A percentile compares a stretch with the other conserved stretches of the same genome.
Conservation (phyloP, 768 basidiomycete species). For the Cubamyces sp. region DNA sequence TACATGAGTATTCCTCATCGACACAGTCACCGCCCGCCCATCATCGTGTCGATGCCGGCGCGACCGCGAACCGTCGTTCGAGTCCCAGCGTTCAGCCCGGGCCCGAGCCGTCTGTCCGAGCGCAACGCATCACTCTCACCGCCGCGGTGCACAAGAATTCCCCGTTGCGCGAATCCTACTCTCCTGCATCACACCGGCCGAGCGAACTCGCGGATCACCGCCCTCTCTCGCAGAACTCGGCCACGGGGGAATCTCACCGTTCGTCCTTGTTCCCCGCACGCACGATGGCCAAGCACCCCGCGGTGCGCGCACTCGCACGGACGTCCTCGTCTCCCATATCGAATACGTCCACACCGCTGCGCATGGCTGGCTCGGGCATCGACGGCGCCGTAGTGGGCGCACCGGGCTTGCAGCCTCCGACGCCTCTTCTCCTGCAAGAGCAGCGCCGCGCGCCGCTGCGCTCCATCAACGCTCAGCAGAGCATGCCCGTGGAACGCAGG, state of each 20-base stretch:
- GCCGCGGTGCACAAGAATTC: slow-evolving; percentile 17
- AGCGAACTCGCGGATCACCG: neutral
- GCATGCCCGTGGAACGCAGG: slow-evolving; percentile 18
- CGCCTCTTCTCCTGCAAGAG: slow-evolving; percentile 8
- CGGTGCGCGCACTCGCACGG: slow-evolving; percentile 26
- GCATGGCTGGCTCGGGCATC: slow-evolving; percentile 1
- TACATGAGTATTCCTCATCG: slow-evolving; percentile 24
- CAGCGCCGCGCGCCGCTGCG: slow-evolving; percentile 26
- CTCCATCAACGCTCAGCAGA: slow-evolving; percentile 25
- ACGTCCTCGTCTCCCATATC: slow-evolving; percentile 1
- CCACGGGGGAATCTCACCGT: neutral
- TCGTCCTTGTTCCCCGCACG: slow-evolving; percentile 3
- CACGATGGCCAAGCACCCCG: slow-evolving; percentile 33
- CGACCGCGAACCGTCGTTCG: neutral
- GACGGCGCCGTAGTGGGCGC: slow-evolving; percentile 15
- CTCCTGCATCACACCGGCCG: slow-evolving; percentile 1
- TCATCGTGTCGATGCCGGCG: neutral
- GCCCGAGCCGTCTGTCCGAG: neutral
- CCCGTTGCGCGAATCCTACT: slow-evolving; percentile 14
- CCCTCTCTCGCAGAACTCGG: neutral
- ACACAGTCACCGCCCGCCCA: neutral
- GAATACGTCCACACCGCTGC: slow-evolving; percentile 11
- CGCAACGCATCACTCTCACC: slow-evolving; percentile 2
- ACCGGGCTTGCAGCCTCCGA: slow-evolving; percentile 18
- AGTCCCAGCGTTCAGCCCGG: neutral